Conservation (phyloP, 1,284 basidiomycete genomes). For the Anthracocystis panici-leucophaei region DNA sequence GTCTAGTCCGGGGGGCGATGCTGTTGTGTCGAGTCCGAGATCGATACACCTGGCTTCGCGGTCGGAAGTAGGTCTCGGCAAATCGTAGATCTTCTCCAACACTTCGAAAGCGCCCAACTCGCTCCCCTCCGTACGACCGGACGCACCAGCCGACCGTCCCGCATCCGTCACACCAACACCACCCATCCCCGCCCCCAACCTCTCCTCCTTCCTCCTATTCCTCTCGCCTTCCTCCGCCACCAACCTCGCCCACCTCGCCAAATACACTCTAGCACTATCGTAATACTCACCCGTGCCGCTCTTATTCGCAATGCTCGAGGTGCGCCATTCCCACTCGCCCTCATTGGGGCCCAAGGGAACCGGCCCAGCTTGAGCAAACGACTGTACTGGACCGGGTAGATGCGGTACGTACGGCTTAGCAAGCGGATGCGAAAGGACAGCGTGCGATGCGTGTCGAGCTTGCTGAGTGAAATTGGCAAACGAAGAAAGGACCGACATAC, state of each 20-base stretch:
- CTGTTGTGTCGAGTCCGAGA: slow-evolving; percentile 9
- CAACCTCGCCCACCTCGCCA: slow-evolving; percentile 94
- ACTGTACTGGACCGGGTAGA: slow-evolving; percentile 53
- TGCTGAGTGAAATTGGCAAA: slow-evolving; percentile 65
- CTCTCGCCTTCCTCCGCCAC: slow-evolving; percentile 75
- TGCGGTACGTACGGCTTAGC: slow-evolving; percentile 54
- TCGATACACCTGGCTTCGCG: slow-evolving; percentile 29
- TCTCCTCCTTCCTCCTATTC: slow-evolving; percentile 52
- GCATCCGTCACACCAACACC: background rate
- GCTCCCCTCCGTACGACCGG: slow-evolving; percentile 32
- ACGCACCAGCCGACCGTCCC: slow-evolving; percentile 1
- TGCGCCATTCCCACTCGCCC: slow-evolving; percentile 56
- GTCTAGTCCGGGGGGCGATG: slow-evolving; percentile 23
- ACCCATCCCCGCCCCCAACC: slow-evolving; percentile 16
- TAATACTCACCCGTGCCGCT: slow-evolving; percentile 76
- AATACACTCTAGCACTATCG: slow-evolving; percentile 93
- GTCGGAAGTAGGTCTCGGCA: slow-evolving; percentile 42
- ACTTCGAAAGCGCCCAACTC: slow-evolving; percentile 59
- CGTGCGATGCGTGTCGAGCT: slow-evolving; percentile 60
- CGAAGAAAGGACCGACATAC: slow-evolving; percentile 61
- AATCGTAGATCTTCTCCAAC: slow-evolving; percentile 44
- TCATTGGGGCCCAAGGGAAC: slow-evolving; percentile 56
- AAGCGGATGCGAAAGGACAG: slow-evolving; percentile 58
- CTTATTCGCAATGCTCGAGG: slow-evolving; percentile 46
- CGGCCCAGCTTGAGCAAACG: slow-evolving; percentile 65